Evolutionary conservation across 768 basidiomycete genomes (phyloP), one percentile per base, ranked within the genome.

Genomic region (Dioszegia aurantiaca): DNA sequence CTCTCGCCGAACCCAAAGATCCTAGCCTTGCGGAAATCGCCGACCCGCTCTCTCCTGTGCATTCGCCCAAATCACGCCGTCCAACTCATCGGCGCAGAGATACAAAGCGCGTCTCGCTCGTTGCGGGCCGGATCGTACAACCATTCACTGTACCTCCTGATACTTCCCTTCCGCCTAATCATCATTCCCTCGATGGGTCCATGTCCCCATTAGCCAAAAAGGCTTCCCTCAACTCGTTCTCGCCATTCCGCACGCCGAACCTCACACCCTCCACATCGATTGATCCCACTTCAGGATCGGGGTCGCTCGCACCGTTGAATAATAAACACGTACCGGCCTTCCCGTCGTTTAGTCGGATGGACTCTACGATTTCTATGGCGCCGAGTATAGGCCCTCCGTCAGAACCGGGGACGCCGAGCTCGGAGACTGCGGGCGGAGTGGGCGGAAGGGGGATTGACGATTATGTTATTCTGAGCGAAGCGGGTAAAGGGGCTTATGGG

Each of bases 401-500:
- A 62, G 72, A 70, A 33, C 65, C 64, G 26, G 70, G 62, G 3
- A 76, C 75, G 19, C 75, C 75, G 16, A 72, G 67, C 33, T 40
- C 39, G 9, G 75, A 76, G 56, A 68, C 70, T 36, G 71, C 69
- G 0, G 78, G 77, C 19, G 73, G 78, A 12, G 72, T 77, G 1
- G 87, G 87, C 43, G 83, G 84, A 31, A 82, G 86, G 60, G 88
- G 82, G 61, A 91, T 97, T 60, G 86, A 86, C 4, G 87, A 91
- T 67, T 95, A 88, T 72, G 82, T 86, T 21, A 86, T 95, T 55
- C 85, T 91, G 66, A 83, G 83, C 43, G 91, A 94, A 70, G 89
- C 93, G 24, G 94, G 94, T 14, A 83, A 90, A 56, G 94, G 93
- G 10, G 94, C 94, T 11, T 97, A 97, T 76, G 94, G 94, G 1